Evolutionary conservation across 208 protist genomes (phyloP), one percentile per base, ranked within the genome.

Genomic region (Herpetomonas tarakana): DNA sequence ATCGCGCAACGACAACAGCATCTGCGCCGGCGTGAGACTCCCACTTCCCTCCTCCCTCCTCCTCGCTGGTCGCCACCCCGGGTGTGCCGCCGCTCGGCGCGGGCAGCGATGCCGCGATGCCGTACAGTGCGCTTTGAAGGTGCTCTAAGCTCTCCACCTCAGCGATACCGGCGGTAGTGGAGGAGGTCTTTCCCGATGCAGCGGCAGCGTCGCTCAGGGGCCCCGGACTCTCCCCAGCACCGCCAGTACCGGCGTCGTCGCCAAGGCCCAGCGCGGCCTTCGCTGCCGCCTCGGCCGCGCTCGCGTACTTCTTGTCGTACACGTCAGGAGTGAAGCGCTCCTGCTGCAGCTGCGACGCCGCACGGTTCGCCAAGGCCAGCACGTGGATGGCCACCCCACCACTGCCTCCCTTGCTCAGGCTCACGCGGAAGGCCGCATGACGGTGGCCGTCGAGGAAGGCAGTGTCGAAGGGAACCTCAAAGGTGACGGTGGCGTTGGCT

Each of bases 301-400:
- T 54, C 0, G 65, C 25, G 52, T 75, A 68, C 46, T 61, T 52
- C 3, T 47, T 54, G 67, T 76, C 53, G 68, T 76, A 88, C n/a
- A 59, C 51, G 0, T 31, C 29, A 30, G 73, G 66, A 7, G 68
- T 78, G 45, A 91, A 80, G 21, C 62, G 49, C 57, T 74, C 65
- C 62, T 81, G 77, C 44, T 86, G 74, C 35, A 68, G 50, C 12
- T 71, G 63, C 12, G 80, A 78, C 30, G 80, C 68, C 14, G 31
- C 41, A 3, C 39, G 44, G 0, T 68, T 70, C 19, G 85, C 46
- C 0, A 91, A 69, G 16, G 63, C 74, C 0, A 70, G 24, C n/a
- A 75, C 58, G 45, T 52, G 78, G 24, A 84, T 14, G 7, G 56
- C 58, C 6, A 76, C 65, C 12, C 62, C 65, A 4, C 62, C 60